Conservation (phyloP, 345 rosid genomes). For the Bruguiera parviflora region DNA sequence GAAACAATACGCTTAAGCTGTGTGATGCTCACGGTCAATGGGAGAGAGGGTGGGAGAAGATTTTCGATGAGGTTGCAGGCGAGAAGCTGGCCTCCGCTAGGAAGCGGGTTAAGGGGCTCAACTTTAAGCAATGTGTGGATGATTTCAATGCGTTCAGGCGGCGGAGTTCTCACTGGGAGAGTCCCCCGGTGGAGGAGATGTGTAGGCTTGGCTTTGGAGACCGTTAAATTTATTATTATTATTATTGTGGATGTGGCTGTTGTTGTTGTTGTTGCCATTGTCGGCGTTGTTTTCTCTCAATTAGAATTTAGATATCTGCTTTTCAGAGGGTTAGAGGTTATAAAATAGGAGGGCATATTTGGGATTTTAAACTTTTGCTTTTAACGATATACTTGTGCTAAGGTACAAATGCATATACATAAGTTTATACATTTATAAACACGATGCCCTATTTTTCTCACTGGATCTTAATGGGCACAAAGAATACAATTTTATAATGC, state of each 20-base stretch:
- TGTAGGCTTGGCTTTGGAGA: slow-evolving; percentile 45
- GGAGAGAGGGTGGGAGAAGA: slow-evolving; percentile 70
- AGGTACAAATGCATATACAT: neutral
- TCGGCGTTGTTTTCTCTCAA: no score
- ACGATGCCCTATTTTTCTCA: neutral
- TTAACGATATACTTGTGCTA: neutral
- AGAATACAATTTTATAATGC: no score
- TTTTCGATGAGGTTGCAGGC: slow-evolving; percentile 54
- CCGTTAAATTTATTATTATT: neutral
- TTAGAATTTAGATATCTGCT: neutral
- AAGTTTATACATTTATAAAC: no score
- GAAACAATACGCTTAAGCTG: slow-evolving; percentile 49
- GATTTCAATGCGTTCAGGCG: slow-evolving; percentile 56
- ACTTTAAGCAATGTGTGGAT: slow-evolving; percentile 41
- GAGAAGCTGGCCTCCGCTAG: slow-evolving; percentile 47
- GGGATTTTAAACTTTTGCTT: neutral
- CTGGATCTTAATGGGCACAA: no score
- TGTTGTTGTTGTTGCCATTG: no score
- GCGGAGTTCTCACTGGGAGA: slow-evolving; percentile 51
- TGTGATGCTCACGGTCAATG: slow-evolving; percentile 69
- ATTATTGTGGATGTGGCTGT: no score
- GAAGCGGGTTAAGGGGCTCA: slow-evolving; percentile 30
- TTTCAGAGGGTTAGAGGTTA: neutral
- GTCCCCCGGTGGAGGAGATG: slow-evolving; percentile 60
- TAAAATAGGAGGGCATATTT: neutral